phyloP scores from a whole-genome alignment of 805 yeast species.

The Candida xyloterini region DNA sequence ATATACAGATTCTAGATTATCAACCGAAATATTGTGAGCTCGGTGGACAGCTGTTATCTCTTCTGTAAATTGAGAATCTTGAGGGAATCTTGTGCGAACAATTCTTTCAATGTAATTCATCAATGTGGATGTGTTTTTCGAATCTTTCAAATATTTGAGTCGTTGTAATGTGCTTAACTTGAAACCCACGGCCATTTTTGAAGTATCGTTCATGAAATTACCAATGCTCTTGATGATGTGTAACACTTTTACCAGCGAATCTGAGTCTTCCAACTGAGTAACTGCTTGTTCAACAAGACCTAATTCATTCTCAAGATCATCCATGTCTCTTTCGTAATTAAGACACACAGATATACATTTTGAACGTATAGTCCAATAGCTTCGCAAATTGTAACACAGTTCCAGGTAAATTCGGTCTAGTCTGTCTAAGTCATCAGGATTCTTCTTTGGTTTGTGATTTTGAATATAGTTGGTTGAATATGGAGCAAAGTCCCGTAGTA shows the following conservation, averaged over 20 bases:
- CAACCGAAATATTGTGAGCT: constrained; percentile 60
- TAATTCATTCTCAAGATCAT: constrained; percentile 55
- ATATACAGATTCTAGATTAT: constrained; percentile 59
- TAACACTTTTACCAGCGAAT: constrained; percentile 54
- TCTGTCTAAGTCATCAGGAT: constrained; percentile 57
- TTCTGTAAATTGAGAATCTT: constrained; percentile 55
- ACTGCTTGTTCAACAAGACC: constrained; percentile 59
- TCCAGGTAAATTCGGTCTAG: constrained; percentile 70
- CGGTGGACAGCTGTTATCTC: constrained; percentile 54
- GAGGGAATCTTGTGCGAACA: constrained; percentile 64
- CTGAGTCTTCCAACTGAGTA: constrained; percentile 48
- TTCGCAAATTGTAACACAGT: constrained; percentile 61
- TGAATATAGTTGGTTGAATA: constrained; percentile 51
- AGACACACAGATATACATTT: constrained; percentile 53
- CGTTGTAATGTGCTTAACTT: constrained; percentile 66
- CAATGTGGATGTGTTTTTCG: constrained; percentile 64
- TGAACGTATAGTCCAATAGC: constrained; percentile 73
- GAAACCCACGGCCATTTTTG: constrained; percentile 69
- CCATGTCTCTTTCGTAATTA: constrained; percentile 63
- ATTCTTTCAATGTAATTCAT: constrained; percentile 72
- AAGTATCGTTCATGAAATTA: constrained; percentile 71
- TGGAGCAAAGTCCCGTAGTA: constrained; percentile 59
- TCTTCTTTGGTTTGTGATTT: constrained; percentile 46
- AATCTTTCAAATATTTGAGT: constrained; percentile 69
- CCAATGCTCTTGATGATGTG: constrained; percentile 71